Conservation (phyloP, 2,329 filamentous ascomycete genomes). For the Cercospora berteroae region DNA sequence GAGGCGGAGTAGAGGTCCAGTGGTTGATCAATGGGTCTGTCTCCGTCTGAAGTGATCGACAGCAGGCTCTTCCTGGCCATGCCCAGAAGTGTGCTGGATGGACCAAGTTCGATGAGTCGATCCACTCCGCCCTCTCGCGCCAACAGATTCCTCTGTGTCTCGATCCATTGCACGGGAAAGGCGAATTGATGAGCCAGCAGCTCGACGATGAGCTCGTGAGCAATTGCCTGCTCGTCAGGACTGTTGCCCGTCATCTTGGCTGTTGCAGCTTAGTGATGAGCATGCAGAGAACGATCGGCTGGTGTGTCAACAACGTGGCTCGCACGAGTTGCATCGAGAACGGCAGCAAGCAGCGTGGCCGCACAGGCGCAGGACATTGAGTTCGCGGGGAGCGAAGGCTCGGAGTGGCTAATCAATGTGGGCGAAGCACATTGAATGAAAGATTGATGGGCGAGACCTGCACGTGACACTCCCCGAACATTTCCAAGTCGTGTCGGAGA, state of each 20-base stretch:
- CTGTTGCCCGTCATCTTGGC: neutral
- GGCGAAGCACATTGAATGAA: neutral
- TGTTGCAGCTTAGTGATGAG: neutral
- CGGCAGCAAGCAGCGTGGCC: neutral
- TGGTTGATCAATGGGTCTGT: neutral
- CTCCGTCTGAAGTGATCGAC: neutral
- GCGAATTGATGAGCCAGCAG: neutral
- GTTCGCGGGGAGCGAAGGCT: neutral
- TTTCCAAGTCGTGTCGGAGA: neutral
- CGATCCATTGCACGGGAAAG: neutral
- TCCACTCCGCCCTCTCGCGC: neutral
- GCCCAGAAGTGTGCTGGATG: neutral
- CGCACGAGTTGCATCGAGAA: neutral
- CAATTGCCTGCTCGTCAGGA: neutral
- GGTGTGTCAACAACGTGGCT: neutral
- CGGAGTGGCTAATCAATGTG: neutral
- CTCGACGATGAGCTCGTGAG: neutral
- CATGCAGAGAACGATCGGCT: neutral
- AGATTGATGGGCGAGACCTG: neutral
- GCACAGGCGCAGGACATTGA: neutral
- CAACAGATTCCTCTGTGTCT: neutral
- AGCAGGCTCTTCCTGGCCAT: neutral
- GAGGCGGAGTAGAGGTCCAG: neutral
- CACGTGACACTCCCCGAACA: neutral
- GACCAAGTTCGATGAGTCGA: neutral